phyloP scores from a whole-genome alignment of 106 monocot genomes.

The Dioscorea dumetorum region DNA sequence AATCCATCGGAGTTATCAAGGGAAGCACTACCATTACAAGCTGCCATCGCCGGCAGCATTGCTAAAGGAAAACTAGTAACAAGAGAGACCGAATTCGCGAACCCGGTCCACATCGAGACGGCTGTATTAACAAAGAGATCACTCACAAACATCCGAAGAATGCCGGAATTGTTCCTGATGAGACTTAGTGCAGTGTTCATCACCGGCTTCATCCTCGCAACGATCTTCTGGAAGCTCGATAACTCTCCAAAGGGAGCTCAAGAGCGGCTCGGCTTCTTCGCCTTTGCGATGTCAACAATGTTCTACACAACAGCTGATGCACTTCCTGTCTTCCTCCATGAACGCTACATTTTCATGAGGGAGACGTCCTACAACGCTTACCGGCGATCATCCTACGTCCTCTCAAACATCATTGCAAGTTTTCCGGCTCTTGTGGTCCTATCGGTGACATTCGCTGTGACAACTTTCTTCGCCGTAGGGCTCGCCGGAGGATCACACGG shows the following conservation, averaged over 20 bases:
- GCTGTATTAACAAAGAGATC: slow-evolving; percentile 37
- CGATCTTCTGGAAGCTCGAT: slow-evolving; percentile 92
- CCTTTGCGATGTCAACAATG: slow-evolving; percentile 87
- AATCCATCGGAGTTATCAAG: no score
- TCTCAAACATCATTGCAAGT: slow-evolving; percentile 65
- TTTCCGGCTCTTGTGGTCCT: slow-evolving; percentile 65
- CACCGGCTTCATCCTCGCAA: slow-evolving; percentile 85
- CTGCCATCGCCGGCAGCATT: slow-evolving; percentile 80
- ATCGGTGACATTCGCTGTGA: slow-evolving; percentile 54
- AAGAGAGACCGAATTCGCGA: slow-evolving; percentile 59
- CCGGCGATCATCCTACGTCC: slow-evolving; percentile 93
- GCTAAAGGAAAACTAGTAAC: slow-evolving; percentile 85
- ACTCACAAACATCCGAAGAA: slow-evolving; percentile 41
- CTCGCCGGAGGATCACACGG: slow-evolving; percentile 61
- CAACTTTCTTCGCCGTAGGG: slow-evolving; percentile 86
- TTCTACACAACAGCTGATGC: slow-evolving; percentile 93
- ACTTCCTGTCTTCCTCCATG: slow-evolving; percentile 90
- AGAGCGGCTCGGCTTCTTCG: slow-evolving; percentile 92
- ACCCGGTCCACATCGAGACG: slow-evolving; percentile 72
- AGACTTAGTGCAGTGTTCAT: slow-evolving; percentile 65
- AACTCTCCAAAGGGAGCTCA: slow-evolving; percentile 71
- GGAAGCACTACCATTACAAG: slow-evolving; percentile 20
- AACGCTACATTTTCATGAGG: slow-evolving; percentile 91
- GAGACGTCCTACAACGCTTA: slow-evolving; percentile 98
- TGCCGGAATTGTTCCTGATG: slow-evolving; percentile 59